Evolutionary conservation across 176 grass and related monocot genomes (phyloP).

Genomic region (Leersia perrieri): DNA sequence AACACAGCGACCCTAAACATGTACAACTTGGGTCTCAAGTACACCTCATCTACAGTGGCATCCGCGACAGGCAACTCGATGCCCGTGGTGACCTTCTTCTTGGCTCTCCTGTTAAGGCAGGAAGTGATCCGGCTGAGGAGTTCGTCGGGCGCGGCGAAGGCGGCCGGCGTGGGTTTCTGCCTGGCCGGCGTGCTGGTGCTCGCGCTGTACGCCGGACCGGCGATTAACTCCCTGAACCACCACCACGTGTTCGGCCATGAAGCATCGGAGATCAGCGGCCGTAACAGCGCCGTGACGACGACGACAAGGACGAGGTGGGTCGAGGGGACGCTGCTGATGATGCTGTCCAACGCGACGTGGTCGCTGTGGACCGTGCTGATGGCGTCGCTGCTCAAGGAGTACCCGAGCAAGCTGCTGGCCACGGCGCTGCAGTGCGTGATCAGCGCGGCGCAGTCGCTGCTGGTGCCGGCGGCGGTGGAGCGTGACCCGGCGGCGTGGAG

Average conservation of each 20-base stretch:
- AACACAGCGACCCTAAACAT: not conserved
- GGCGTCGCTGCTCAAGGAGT: conserved; percentile 63
- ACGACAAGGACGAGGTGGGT: conserved; percentile 39
- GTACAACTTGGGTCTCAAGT: conserved; percentile 38
- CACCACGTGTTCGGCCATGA: conserved; percentile 27
- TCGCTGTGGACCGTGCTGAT: conserved; percentile 71
- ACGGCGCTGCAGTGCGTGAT: conserved; percentile 45
- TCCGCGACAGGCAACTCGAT: conserved; percentile 42
- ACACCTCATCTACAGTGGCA: conserved; percentile 48
- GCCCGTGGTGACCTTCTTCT: conserved; percentile 62
- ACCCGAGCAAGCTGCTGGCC: conserved; percentile 68
- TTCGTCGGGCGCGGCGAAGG: conserved; percentile 41
- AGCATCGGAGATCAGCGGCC: too few species aligned
- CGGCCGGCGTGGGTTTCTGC: conserved; percentile 44
- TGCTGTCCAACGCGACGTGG: conserved; percentile 48
- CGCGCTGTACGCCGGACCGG: conserved; percentile 63
- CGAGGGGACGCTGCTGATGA: conserved; percentile 54
- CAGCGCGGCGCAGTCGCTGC: conserved; percentile 50
- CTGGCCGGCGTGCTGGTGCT: conserved; percentile 49
- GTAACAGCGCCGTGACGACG: not conserved
- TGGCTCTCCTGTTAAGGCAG: conserved; percentile 56
- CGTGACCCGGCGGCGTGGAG: conserved; percentile 52
- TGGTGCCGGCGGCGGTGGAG: conserved; percentile 48
- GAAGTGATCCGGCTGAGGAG: conserved; percentile 49
- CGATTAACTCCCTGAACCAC: conserved; percentile 52